Conservation (phyloP, 345 rosid genomes). For the Pugionium cornutum region DNA sequence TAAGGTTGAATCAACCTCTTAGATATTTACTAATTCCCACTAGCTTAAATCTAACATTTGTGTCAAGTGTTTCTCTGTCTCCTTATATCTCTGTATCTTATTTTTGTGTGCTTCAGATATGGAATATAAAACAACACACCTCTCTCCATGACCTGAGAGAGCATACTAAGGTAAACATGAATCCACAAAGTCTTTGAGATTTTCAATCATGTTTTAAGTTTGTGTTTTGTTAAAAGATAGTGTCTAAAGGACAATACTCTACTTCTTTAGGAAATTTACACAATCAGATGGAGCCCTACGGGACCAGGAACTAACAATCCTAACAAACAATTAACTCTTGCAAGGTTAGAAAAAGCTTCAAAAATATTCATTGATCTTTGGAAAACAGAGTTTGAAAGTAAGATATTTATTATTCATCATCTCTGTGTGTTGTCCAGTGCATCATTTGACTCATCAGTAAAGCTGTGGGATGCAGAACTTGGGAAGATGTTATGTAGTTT, state of each 20-base stretch:
- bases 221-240: not conserved
- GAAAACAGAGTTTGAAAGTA: not conserved
- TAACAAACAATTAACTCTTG: constrained; percentile 80
- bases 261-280: constrained; percentile 76
- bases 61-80: not conserved
- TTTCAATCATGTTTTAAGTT: no score
- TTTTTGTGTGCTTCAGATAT: constrained; percentile 50
- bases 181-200: not conserved
- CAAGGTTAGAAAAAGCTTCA: constrained; percentile 54
- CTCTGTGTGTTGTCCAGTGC: constrained; percentile 54
- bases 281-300: constrained; percentile 96
- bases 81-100: not conserved
- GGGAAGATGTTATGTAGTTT: constrained; percentile 86
- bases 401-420: not conserved
- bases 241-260: not conserved
- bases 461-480: constrained; percentile 94
- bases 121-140: constrained; percentile 79
- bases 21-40: not conserved
- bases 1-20: constrained; percentile 52
- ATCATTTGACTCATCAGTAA: constrained; percentile 95
- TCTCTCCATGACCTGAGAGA: constrained; percentile 84
- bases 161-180: constrained; percentile 58
- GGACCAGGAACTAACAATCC: constrained; percentile 93
- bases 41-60: not conserved
- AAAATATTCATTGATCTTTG: no score